These are phyloP conservation scores for Physaria fendleri DNA, from an alignment of 345 rosid species.

Conservation along the genomic window DNA sequence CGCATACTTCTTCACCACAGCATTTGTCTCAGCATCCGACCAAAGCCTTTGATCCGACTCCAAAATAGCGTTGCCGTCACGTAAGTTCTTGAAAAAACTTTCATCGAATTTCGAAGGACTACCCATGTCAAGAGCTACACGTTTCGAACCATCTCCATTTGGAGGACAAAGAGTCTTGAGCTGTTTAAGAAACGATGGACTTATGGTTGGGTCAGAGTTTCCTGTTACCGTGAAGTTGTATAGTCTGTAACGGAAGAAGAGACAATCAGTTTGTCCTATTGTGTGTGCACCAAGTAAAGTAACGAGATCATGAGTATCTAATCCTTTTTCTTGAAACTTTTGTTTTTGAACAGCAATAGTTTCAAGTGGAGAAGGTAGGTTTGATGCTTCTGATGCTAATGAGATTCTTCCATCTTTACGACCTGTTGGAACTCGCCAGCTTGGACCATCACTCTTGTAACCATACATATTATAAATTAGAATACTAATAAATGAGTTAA, in stretches of 20 bases:
- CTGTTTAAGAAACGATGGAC: constrained; percentile 43
- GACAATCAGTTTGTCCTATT: constrained; percentile 67
- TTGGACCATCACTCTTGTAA: constrained; percentile 55
- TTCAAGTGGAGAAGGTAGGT: constrained; percentile 58
- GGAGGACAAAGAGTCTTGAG: constrained; percentile 55
- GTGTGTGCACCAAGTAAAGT: constrained; percentile 71
- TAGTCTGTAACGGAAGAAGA: constrained; percentile 52
- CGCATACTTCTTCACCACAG: constrained; percentile 43
- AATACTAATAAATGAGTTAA: not conserved
- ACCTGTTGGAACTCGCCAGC: constrained; percentile 70
- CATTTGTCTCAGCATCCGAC: constrained; percentile 45
- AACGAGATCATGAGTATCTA: constrained; percentile 58
- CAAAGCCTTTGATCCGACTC: constrained; percentile 79
- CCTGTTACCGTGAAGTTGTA: constrained; percentile 69
- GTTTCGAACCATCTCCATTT: constrained; percentile 47
- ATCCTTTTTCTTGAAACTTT: constrained; percentile 58
- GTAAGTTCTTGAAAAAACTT: constrained; percentile 51
- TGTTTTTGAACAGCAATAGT: constrained; percentile 47
- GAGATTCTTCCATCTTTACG: constrained; percentile 73
- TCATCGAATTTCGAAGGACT: constrained; percentile 49
- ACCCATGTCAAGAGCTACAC: constrained; percentile 50
- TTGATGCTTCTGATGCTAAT: constrained; percentile 43
- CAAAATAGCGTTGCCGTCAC: constrained; percentile 55
- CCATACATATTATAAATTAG: not conserved
- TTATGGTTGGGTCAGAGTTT: constrained; percentile 59